These are phyloP conservation scores for Vigna unguiculata DNA, from an alignment of 306 rosid species.

Conservation along the genomic window DNA sequence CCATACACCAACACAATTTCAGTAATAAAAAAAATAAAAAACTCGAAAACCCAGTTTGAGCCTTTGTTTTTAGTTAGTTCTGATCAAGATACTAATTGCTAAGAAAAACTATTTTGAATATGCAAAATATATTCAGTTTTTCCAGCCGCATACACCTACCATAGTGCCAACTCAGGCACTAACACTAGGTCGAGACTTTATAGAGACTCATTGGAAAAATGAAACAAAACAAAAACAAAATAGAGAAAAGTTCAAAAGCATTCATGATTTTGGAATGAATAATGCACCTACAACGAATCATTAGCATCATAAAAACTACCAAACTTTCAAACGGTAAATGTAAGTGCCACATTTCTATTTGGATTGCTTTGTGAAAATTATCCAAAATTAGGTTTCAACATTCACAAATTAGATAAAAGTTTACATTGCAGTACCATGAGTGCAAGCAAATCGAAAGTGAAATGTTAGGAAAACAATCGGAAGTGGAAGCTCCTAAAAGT, in stretches of 20 bases:
- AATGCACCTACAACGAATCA: conserved; percentile 28
- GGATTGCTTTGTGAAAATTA: no score
- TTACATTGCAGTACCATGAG: no score
- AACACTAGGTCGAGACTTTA: no score
- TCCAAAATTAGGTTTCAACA: no score
- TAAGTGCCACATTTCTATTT: no score
- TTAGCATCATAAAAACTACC: conserved; percentile 8
- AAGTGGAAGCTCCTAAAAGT: no score
- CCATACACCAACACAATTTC: not conserved
- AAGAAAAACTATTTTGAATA: no score
- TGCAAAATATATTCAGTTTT: no score
- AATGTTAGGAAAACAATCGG: no score
- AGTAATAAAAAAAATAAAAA: not conserved
- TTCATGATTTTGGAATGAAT: conserved; percentile 32
- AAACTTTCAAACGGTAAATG: conserved; percentile 20
- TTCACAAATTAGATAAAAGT: no score
- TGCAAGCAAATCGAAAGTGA: no score
- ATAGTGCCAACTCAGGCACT: conserved; percentile 42
- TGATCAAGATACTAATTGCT: no score
- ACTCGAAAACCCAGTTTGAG: not conserved
- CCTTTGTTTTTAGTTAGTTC: not conserved
- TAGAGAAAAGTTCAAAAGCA: conserved; percentile 37
- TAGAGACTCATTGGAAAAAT: not conserved
- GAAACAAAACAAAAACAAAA: conserved; percentile 23
- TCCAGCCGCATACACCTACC: conserved; percentile 36